Evolutionary conservation across 441 rosid species (phyloP).

Genomic region (Eutrema salsugineum): DNA sequence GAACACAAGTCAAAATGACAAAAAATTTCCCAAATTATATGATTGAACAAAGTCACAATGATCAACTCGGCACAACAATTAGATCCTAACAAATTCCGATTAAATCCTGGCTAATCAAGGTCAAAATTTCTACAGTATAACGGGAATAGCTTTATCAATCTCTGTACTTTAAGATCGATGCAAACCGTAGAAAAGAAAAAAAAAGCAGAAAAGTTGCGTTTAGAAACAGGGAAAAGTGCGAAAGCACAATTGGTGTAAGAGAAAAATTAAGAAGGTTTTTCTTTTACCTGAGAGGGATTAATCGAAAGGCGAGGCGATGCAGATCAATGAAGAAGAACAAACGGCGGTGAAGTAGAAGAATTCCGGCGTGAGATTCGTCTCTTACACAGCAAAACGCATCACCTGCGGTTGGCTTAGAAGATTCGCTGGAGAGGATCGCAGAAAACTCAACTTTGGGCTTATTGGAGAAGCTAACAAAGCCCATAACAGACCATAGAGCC

Average conservation of each 20-base stretch:
- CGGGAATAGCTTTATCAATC: not conserved
- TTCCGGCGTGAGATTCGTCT: slow-evolving; percentile 18
- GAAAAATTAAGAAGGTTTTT: not conserved
- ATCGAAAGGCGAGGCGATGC: not conserved
- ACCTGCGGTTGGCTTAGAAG: slow-evolving; percentile 13
- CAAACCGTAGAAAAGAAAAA: not conserved
- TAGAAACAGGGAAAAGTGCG: not conserved
- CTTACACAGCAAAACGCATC: slow-evolving; percentile 3
- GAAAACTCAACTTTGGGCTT: not conserved
- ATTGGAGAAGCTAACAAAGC: not conserved
- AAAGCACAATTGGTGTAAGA: not conserved
- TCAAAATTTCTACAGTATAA: not conserved
- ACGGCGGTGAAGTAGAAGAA: slow-evolving; percentile 14
- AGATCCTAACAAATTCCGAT: not conserved
- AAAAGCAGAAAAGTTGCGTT: not conserved
- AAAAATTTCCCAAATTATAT: not conserved
- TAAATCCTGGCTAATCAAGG: not conserved
- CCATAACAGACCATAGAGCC: not conserved
- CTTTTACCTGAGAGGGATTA: not conserved
- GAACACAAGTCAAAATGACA: not conserved
- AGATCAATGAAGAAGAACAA: slow-evolving; percentile 13
- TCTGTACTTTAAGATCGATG: not conserved
- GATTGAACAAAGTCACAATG: not conserved
- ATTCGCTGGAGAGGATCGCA: not conserved
- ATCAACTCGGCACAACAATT: not conserved